phyloP scores from a whole-genome alignment of 2,329 filamentous ascomycete genomes.

The Trichophyton benhamiae region DNA sequence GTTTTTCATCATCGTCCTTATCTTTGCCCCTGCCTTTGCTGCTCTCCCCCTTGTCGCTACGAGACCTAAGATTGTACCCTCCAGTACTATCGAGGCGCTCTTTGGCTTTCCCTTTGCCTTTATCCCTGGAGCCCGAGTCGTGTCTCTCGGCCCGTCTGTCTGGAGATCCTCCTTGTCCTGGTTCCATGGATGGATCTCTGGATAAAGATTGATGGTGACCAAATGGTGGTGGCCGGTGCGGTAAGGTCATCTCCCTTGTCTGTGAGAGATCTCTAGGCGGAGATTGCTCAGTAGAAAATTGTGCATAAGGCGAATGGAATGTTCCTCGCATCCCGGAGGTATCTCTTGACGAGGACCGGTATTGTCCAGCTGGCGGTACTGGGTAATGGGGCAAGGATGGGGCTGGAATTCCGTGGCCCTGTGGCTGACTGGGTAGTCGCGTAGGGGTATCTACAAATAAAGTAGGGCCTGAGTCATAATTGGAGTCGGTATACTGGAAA shows the following conservation, averaged over 20 bases:
- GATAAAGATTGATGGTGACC: background rate
- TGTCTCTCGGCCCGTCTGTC: background rate
- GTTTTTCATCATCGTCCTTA: background rate
- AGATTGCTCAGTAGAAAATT: background rate
- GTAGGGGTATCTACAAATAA: background rate
- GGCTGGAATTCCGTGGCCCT: background rate
- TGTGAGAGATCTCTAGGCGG: background rate
- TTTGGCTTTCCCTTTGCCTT: background rate
- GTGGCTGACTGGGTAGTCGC: background rate
- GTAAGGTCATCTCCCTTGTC: background rate
- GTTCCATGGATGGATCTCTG: background rate
- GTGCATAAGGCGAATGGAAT: no score
- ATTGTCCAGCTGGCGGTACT: no score
- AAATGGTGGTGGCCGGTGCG: background rate
- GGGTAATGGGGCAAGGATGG: no score
- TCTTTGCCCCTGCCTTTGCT: background rate
- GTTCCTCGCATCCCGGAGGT: no score
- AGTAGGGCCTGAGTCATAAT: background rate
- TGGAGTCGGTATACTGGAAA: no score
- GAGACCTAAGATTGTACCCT: background rate
- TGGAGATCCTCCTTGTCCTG: background rate
- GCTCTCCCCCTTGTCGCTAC: background rate
- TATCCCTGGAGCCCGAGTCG: background rate
- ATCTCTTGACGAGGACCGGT: no score
- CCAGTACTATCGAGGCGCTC: background rate